Percentiles rank a stretch among this genome's conserved stretches.
Evolutionary conservation across 1,139 yeast genomes (phyloP).

Genomic region (Suhomyces yuchorum): DNA sequence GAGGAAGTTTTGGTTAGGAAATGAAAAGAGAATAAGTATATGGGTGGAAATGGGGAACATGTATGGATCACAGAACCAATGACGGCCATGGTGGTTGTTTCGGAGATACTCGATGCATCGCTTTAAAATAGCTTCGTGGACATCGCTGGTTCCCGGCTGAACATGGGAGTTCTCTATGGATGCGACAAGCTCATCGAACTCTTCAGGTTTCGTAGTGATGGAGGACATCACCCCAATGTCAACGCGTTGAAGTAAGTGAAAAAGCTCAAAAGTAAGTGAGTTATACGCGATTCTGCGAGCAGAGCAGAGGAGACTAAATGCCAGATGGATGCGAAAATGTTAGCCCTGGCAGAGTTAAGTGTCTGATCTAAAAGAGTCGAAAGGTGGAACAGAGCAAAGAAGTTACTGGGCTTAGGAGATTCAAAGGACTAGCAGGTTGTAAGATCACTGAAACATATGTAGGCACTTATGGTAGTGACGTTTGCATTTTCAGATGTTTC

Average conservation of each 20-base stretch:
- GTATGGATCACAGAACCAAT: constrained; percentile 58
- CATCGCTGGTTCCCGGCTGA: constrained; percentile 28
- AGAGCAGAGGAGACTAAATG: neutral
- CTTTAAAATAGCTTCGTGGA: constrained; percentile 31
- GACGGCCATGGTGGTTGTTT: constrained; percentile 28
- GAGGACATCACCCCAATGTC: constrained; percentile 4
- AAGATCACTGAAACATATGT: too few relatives aligned
- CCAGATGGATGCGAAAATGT: neutral
- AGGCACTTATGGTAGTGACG: too few relatives aligned
- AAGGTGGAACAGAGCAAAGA: too few relatives aligned
- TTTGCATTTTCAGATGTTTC: too few relatives aligned
- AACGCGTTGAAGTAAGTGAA: neutral
- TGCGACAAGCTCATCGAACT: constrained; percentile 27
- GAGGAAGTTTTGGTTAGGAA: constrained; percentile 48
- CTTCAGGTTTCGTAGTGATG: constrained; percentile 24
- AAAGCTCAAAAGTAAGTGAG: neutral
- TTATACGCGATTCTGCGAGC: neutral
- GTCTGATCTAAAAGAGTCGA: too few relatives aligned
- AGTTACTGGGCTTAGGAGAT: too few relatives aligned
- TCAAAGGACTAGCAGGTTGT: too few relatives aligned
- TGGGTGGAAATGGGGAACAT: constrained; percentile 54
- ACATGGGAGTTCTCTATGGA: constrained; percentile 27
- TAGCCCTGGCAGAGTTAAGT: too few relatives aligned
- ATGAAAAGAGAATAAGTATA: constrained; percentile 60
- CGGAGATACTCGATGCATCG: constrained; percentile 30